These are phyloP conservation scores for Trichoderma sp. DNA, from an alignment of 2,329 filamentous ascomycete genomes.

Conservation along the genomic window DNA sequence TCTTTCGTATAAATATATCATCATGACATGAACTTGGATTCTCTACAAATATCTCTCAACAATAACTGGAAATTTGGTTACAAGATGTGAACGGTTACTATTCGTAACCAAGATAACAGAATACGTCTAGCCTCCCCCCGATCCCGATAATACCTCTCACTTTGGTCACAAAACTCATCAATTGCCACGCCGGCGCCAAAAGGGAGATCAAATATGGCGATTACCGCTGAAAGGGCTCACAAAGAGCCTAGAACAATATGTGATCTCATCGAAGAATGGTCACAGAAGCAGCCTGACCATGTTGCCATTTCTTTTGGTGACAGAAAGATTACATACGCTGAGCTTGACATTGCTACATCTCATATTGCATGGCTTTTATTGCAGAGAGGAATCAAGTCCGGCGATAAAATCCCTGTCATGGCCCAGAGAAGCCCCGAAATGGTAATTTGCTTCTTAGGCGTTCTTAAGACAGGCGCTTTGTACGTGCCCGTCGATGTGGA, in stretches of 20 bases:
- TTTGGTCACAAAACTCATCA: neutral
- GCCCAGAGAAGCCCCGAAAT: constrained; percentile 1
- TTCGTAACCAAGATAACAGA: neutral
- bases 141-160: too few relatives aligned
- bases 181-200: neutral
- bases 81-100: neutral
- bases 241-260: neutral
- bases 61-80: neutral
- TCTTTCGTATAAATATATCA: neutral
- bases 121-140: neutral
- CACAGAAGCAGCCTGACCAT: neutral
- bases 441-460: neutral
- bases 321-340: neutral
- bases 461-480: neutral
- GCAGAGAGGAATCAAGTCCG: neutral
- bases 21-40: neutral
- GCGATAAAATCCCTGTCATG: neutral
- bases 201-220: neutral
- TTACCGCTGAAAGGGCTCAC: neutral
- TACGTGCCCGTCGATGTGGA: neutral
- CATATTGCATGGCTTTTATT: neutral
- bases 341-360: neutral
- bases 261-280: neutral
- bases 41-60: neutral
- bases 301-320: neutral